Base-by-base conservation (phyloP, 2,329 filamentous ascomycete species). In the Colletotrichum cuscutae region DNA sequence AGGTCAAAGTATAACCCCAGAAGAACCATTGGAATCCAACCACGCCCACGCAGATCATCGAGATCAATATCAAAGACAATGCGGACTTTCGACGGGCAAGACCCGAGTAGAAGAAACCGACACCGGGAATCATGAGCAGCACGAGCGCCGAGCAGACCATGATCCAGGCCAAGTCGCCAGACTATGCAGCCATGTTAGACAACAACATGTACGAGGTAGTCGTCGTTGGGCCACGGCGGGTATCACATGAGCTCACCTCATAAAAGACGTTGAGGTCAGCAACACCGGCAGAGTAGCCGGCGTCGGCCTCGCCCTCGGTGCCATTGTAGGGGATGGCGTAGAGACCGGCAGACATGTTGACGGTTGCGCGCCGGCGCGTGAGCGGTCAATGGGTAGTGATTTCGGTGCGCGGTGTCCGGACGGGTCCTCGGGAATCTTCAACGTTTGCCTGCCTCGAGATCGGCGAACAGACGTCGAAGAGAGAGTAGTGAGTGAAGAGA, bases 11-110 rank as follows among this genome's bases (percentile, higher is more conserved):
- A 83, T 96, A 97, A 60, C 95, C 95, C 95, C 95, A 97, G 86
- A 97, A 96, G 86, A 97, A 97, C 95, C 95, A 98, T 80, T 97
- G 94, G 84, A 97, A 97, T 62, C 91, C 92, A 73, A 95, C 90
- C 76, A 97, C 90, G 12, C 90, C 93, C 4, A 93, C 90, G 19
- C 94, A 92, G 85, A 97, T 92, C 85, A 97, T 89, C 15, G 94
- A 94, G 4, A 97, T 88, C 89, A 94, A 95, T 82, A 97, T 93
- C 74, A 98, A 88, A 22, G 94, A 94, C 67, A 98, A 87, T 4
- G 95, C 95, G 0, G 94, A 97, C 86, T 97, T 98, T 82, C 95
- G 91, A 69, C 95, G 92, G 19, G 95, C 94, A 19, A 97, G 92
- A 75, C 95, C 95, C 56, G 94, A 96, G 87, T 98, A 98, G 89